A percentile compares a stretch with the other conserved stretches of the same genome.
phyloP scores from a whole-genome alignment of 805 yeast species.

The Candida bentonensis region DNA sequence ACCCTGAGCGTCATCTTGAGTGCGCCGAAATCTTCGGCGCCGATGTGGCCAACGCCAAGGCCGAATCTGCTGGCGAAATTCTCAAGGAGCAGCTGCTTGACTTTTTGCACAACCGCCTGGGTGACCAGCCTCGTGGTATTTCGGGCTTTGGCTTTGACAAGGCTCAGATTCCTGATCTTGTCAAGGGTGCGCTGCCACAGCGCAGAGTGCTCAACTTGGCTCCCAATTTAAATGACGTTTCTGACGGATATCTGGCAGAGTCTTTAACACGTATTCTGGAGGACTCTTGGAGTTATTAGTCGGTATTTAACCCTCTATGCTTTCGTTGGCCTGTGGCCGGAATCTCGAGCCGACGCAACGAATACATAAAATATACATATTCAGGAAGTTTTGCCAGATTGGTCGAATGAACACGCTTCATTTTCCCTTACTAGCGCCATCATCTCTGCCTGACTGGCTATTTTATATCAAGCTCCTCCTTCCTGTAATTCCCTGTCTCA shows the following conservation, averaged over 20 bases:
- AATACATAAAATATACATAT: no score
- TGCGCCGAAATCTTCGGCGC: conserved; percentile 25
- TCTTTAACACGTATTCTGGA: conserved; percentile 16
- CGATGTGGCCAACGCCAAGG: conserved; percentile 21
- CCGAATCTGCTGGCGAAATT: conserved; percentile 25
- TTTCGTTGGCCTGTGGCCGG: no score
- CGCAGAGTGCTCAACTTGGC: conserved; percentile 25
- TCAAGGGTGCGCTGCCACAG: conserved; percentile 26
- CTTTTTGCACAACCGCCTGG: conserved; percentile 17
- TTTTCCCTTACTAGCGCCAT: no score
- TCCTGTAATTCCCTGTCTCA: no score
- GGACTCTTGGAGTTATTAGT: conserved; percentile 14
- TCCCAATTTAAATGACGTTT: conserved; percentile 18
- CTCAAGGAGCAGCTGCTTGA: conserved; percentile 22
- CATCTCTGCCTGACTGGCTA: no score
- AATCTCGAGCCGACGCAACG: no score
- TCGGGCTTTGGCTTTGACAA: conserved; percentile 22
- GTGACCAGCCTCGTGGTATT: conserved; percentile 25
- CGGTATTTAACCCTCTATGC: no score
- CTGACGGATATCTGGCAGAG: conserved; percentile 17
- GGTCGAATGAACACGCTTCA: no score
- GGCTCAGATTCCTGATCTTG: conserved; percentile 22
- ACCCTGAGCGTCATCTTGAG: conserved; percentile 25
- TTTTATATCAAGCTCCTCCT: no score
- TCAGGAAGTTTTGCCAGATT: no score